Conservation (phyloP, 2,329 filamentous ascomycete species). For the Juglanconis oblonga region DNA sequence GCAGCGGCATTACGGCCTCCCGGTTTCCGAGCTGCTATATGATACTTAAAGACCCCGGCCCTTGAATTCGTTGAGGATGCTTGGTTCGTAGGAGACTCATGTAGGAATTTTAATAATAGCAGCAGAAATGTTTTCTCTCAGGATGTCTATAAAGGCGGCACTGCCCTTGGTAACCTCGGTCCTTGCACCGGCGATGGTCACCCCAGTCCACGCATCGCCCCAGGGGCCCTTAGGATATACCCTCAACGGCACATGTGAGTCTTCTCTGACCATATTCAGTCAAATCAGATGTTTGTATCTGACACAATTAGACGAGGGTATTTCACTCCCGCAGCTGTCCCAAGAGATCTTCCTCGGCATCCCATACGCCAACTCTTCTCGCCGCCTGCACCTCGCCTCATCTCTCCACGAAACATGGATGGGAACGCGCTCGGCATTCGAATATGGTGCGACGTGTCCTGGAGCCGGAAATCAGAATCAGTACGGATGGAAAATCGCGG, state of each 20-base stretch:
- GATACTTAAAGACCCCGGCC: no score
- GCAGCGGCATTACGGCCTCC: no score
- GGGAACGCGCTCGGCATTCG: neutral
- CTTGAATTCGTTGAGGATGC: no score
- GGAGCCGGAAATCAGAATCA: neutral
- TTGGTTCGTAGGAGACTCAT: no score
- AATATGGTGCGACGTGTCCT: neutral
- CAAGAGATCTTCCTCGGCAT: neutral
- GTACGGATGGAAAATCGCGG: conserved; percentile 27
- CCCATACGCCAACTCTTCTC: neutral
- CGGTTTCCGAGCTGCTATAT: no score
- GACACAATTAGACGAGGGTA: neutral
- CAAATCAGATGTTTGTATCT: neutral
- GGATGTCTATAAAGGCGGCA: neutral
- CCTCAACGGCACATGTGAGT: neutral
- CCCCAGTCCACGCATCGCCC: neutral
- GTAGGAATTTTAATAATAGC: no score
- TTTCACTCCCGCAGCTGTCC: neutral
- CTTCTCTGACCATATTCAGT: neutral
- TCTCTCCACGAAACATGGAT: neutral
- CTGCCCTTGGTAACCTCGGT: neutral
- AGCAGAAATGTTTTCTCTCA: no score
- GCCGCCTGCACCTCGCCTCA: neutral
- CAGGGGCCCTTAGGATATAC: neutral
- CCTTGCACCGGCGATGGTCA: neutral